These are phyloP conservation scores for Phytophthora melonis DNA, from an alignment of 352 stramenopile species.

Conservation along the genomic window DNA sequence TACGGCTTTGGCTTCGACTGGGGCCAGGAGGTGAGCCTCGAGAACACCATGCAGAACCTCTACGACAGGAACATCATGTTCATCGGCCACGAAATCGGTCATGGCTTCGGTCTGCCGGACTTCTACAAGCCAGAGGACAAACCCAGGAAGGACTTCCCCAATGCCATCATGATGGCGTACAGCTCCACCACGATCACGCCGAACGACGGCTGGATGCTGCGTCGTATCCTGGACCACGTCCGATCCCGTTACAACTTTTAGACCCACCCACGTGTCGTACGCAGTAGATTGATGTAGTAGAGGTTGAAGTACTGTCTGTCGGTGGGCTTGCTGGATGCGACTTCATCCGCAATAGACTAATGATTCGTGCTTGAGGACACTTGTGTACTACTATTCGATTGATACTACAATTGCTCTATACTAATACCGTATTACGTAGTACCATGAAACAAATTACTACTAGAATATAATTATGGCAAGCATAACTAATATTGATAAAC, in stretches of 20 bases:
- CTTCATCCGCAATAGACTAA: too few relatives aligned
- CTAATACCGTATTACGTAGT: too few relatives aligned
- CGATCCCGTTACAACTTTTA: slow-evolving; percentile 24
- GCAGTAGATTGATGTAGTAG: too few relatives aligned
- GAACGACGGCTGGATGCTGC: slow-evolving; percentile 34
- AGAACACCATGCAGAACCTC: not conserved
- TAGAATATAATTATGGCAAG: too few relatives aligned
- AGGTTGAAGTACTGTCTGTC: too few relatives aligned
- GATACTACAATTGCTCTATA: too few relatives aligned
- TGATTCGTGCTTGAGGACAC: too few relatives aligned
- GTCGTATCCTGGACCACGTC: slow-evolving; percentile 26
- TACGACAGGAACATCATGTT: slow-evolving; percentile 6
- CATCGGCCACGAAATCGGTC: slow-evolving; percentile 10
- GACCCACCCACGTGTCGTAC: too few relatives aligned
- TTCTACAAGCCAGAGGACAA: not conserved
- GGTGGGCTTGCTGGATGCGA: too few relatives aligned
- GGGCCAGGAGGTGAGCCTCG: slow-evolving; percentile 7
- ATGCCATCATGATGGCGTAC: slow-evolving; percentile 4
- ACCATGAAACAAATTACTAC: too few relatives aligned
- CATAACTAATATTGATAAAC: too few relatives aligned
- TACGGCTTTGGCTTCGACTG: slow-evolving; percentile 6
- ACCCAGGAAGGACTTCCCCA: slow-evolving; percentile 1
- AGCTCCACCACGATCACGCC: slow-evolving; percentile 21
- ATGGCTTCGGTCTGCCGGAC: slow-evolving; percentile 9
- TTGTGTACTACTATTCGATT: too few relatives aligned